Evolutionary conservation across 2,329 filamentous ascomycete species (phyloP), one percentile per base, ranked within the genome.

Genomic region (Cladosporium cucumerinum): DNA sequence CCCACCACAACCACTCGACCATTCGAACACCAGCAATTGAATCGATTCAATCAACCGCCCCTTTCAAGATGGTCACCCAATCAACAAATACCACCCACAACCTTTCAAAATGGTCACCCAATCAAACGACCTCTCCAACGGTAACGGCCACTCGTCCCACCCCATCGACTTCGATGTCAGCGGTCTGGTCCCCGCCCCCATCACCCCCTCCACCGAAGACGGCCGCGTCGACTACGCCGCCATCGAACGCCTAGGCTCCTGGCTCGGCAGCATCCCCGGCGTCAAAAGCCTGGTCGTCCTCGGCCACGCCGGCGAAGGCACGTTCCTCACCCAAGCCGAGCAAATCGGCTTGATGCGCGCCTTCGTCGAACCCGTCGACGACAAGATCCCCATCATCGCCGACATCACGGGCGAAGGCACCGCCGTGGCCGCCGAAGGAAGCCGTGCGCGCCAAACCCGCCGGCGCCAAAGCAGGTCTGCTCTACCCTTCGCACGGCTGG

Each of bases 401-500:
- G 82, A 82, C 32, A 84, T 85, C 70, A 85, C 82, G 0, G 80
- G 81, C 32, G 82, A 84, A 67, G 82, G 82, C 23, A 84, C 82
- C 14, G 80, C 83, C 66, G 82, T 84, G 1, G 82, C 82, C 3
- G 82, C 82, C 3, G 73, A 83, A 0, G 82, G 82, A 84, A 68
- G 82, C 82, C 1, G 79, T 82, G 74, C 79, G 81, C 23, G 82
- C 82, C 12, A 81, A 79, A 64, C 81, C 81, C 36, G 82, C 82
- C 57, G 82, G 82, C 36, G 82, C 82, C 3, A 72, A 79, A 14
- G 82, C 82, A 10, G 82, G 82, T 21, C 77, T 85, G 0, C 71
- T 85, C 2, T 85, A 85, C 68, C 82, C 82, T 16, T 82, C 81
- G 0, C 82, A 84, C 64, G 82, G 82, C 63, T 85, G 82, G 82